Conservation (phyloP, 805 yeast species). For the Cyberlindnera nakhonratchasimensis region DNA sequence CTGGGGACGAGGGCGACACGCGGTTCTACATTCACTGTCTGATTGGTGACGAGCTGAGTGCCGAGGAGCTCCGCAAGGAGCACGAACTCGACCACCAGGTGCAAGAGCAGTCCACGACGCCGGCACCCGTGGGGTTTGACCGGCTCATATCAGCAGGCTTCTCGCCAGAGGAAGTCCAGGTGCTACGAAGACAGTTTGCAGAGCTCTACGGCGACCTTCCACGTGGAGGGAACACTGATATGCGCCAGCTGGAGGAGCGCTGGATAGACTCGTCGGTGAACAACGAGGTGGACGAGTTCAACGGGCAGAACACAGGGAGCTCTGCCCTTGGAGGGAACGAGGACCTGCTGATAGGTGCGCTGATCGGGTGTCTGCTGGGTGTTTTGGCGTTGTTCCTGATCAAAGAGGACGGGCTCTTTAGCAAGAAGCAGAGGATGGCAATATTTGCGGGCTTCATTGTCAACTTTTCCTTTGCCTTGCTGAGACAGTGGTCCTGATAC, state of each 20-base stretch:
- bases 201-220: slow-evolving; percentile 55
- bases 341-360: slow-evolving; percentile 66
- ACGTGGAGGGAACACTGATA: slow-evolving; percentile 37
- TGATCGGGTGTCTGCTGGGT: slow-evolving; percentile 75
- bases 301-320: slow-evolving; percentile 39
- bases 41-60: slow-evolving; percentile 60
- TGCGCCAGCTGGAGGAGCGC: slow-evolving; percentile 72
- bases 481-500: slow-evolving; percentile 36
- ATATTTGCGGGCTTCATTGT: slow-evolving; percentile 66
- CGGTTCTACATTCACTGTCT: slow-evolving; percentile 74
- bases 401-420: slow-evolving; percentile 57
- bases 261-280: slow-evolving; percentile 79
- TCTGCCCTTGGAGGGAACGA: slow-evolving; percentile 48
- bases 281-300: slow-evolving; percentile 44
- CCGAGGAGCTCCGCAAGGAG: slow-evolving; percentile 56
- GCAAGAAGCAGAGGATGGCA: slow-evolving; percentile 61
- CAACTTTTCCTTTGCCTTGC: slow-evolving; percentile 64
- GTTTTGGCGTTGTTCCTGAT: slow-evolving; percentile 62
- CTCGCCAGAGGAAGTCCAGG: slow-evolving; percentile 68
- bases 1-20: slow-evolving; percentile 16
- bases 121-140: slow-evolving; percentile 83
- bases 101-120: slow-evolving; percentile 50
- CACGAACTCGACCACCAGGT: slow-evolving; percentile 50
- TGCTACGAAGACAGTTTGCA: slow-evolving; percentile 71
- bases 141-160: slow-evolving; percentile 81